Evolutionary conservation across 1,284 basidiomycete species (phyloP).

Genomic region (Heterobasidion irregulare): DNA sequence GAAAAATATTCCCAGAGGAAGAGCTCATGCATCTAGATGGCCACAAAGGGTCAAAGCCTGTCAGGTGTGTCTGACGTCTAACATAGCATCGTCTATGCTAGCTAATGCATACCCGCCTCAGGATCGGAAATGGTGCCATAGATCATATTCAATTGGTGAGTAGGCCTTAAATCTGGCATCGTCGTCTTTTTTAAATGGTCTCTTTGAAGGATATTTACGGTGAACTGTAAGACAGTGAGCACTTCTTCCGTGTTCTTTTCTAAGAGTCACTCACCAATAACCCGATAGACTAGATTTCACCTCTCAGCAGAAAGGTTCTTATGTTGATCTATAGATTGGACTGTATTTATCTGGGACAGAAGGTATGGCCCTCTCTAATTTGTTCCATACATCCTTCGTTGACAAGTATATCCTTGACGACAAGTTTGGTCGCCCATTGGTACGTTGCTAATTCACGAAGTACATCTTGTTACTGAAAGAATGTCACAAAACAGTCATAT

Average conservation of each 20-base stretch:
- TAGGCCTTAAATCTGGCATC: neutral
- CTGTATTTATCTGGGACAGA: constrained; percentile 91
- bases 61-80: constrained; percentile 31
- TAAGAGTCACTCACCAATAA: neutral
- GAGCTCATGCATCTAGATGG: constrained; percentile 81
- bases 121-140: constrained; percentile 86
- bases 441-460: constrained; percentile 14
- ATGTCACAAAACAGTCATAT: constrained; percentile 32
- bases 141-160: constrained; percentile 79
- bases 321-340: constrained; percentile 56
- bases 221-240: constrained; percentile 48
- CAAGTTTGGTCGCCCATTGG: constrained; percentile 40
- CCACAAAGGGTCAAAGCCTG: constrained; percentile 77
- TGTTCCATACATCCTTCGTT: too few species aligned
- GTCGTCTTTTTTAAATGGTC: neutral
- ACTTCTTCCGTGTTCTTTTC: neutral
- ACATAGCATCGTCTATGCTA: neutral
- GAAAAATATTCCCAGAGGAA: constrained; percentile 78
- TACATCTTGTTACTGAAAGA: neutral
- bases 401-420: neutral
- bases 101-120: constrained; percentile 12
- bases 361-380: constrained; percentile 34
- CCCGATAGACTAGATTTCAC: neutral
- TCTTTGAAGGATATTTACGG: constrained; percentile 79
- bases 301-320: neutral